Conservation (phyloP, 257 asterid genomes). For the Thymus mandschuricus region DNA sequence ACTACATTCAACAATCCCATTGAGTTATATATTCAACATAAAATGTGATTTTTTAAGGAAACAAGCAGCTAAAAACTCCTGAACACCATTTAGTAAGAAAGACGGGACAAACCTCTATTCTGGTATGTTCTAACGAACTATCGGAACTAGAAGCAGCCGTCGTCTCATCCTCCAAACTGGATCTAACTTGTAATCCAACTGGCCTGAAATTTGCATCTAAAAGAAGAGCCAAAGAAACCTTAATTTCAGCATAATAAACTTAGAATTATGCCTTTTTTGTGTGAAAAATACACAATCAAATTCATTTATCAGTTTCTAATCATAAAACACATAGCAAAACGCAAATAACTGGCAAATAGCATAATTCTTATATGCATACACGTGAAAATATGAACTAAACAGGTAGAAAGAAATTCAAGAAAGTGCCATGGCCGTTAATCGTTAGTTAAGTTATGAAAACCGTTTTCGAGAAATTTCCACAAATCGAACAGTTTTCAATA, state of each 20-base stretch:
- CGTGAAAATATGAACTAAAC: constrained; percentile 2
- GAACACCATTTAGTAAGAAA: background rate
- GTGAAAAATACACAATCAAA: constrained; percentile 7
- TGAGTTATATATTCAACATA: constrained; percentile 4
- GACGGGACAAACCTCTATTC: constrained; percentile 44
- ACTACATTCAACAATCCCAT: constrained; percentile 8
- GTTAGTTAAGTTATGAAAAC: constrained; percentile 17
- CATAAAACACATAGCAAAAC: background rate
- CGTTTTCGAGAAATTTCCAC: constrained; percentile 10
- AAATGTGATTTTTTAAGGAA: background rate
- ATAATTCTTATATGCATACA: background rate
- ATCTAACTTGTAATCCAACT: constrained; percentile 45
- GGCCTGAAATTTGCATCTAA: constrained; percentile 49
- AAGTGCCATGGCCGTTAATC: constrained; percentile 26
- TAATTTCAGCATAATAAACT: constrained; percentile 19
- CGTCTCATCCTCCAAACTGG: constrained; percentile 58
- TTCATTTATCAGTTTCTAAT: background rate
- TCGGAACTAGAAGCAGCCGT: constrained; percentile 47
- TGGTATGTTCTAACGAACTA: constrained; percentile 42
- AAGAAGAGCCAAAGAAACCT: constrained; percentile 21
- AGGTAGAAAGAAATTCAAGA: constrained; percentile 26
- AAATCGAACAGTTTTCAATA: constrained; percentile 9
- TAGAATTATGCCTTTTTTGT: constrained; percentile 4
- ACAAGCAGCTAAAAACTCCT: background rate
- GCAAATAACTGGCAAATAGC: background rate